A percentile compares a stretch with the other conserved stretches of the same genome.
Evolutionary conservation across 495 filamentous ascomycete genomes (phyloP).

Genomic region (Cercophora scortea): DNA sequence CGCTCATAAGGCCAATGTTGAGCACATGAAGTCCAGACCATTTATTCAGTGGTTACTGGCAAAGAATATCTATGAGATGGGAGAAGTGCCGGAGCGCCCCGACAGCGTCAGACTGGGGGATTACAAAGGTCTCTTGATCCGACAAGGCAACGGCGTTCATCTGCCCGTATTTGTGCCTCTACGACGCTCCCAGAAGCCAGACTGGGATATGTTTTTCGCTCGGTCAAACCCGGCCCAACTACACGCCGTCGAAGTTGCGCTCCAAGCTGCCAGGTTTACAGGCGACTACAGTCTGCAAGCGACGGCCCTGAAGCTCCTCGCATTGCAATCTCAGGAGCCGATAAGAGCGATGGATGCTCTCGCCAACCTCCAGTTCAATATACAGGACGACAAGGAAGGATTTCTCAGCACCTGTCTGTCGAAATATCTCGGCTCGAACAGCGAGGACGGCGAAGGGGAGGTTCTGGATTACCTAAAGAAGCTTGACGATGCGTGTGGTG

Average conservation of each 20-base stretch:
- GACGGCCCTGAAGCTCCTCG: slow-evolving; percentile 8
- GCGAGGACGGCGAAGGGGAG: not conserved
- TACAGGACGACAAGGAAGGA: slow-evolving; percentile 13
- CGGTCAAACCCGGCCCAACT: not conserved
- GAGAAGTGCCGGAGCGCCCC: not conserved
- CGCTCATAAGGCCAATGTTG: slow-evolving; percentile 1
- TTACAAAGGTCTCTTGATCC: slow-evolving; percentile 3
- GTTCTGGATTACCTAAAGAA: slow-evolving; percentile 1
- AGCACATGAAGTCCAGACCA: slow-evolving; percentile 12
- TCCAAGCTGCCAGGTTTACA: slow-evolving; percentile 4
- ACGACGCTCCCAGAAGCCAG: slow-evolving; percentile 3
- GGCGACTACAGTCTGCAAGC: slow-evolving; percentile 13
- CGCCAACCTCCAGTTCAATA: slow-evolving; percentile 6
- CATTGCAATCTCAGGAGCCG: slow-evolving; percentile 9
- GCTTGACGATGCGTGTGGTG: not conserved
- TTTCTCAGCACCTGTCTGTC: slow-evolving; percentile 12
- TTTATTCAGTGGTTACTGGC: slow-evolving; percentile 17
- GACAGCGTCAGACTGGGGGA: slow-evolving; percentile 3
- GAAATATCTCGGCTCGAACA: slow-evolving; percentile 5
- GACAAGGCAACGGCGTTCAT: slow-evolving; percentile 2
- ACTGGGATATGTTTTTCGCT: slow-evolving; percentile 8
- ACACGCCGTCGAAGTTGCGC: slow-evolving; percentile 6
- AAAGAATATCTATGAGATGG: slow-evolving; percentile 6
- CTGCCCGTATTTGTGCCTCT: slow-evolving; percentile 13
- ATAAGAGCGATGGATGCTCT: slow-evolving; percentile 6